Conservation (phyloP, 139 green algal species). For the Ostreobium quekettii region DNA sequence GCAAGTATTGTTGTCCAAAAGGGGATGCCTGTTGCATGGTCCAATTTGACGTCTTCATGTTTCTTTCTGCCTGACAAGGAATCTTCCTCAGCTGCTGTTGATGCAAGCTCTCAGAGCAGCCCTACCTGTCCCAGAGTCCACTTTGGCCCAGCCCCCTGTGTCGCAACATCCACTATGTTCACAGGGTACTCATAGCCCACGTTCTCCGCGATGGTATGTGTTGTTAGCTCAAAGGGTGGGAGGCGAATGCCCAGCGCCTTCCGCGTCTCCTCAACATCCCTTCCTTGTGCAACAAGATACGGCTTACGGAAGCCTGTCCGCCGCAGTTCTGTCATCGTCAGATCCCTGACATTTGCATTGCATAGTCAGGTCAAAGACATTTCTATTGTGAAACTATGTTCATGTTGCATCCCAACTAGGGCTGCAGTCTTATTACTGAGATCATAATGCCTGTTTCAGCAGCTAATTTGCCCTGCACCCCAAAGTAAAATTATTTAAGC, state of each 20-base stretch:
- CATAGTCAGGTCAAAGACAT: neutral
- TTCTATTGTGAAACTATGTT: neutral
- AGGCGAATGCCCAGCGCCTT: neutral
- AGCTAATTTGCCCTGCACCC: neutral
- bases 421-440: neutral
- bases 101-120: too few species aligned
- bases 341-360: too few species aligned
- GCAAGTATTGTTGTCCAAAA: too few species aligned
- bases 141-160: neutral
- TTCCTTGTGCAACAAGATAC: neutral
- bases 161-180: neutral
- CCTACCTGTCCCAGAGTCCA: slow-evolving; percentile 1
- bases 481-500: too few species aligned
- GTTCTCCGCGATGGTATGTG: neutral
- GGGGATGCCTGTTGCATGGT: too few species aligned
- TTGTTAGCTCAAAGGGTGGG: neutral
- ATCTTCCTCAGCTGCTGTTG: too few species aligned
- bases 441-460: neutral
- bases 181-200: neutral
- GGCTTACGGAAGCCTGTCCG: neutral
- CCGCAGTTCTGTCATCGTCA: neutral
- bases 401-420: neutral
- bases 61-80: too few species aligned
- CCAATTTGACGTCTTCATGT: too few species aligned
- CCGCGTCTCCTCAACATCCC: neutral